Percentiles rank a stretch among this genome's conserved stretches.
phyloP scores from a whole-genome alignment of 257 asterid species.

The Solanum virginianum region DNA sequence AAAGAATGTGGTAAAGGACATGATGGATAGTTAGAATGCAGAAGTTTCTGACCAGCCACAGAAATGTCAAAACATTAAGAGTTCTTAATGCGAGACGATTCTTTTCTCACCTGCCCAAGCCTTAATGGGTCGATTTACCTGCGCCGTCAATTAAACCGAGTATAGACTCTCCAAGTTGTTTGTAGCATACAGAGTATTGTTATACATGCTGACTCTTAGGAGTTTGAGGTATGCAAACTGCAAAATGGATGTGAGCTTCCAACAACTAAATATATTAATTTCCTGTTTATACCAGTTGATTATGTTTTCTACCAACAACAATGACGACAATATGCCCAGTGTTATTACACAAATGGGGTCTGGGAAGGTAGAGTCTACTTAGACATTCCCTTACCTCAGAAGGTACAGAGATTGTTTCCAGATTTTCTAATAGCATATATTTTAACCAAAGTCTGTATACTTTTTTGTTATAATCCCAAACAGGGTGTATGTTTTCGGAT shows the following conservation, averaged over 20 bases:
- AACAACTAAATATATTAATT: not conserved
- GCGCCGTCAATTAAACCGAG: not conserved
- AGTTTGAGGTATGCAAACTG: not conserved
- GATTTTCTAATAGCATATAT: too few species aligned
- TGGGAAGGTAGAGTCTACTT: too few species aligned
- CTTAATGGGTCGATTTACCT: not conserved
- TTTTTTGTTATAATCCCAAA: too few species aligned
- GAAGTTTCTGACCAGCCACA: not conserved
- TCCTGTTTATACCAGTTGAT: not conserved
- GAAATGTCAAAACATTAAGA: not conserved
- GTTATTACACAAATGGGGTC: too few species aligned
- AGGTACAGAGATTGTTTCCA: too few species aligned
- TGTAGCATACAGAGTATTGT: not conserved
- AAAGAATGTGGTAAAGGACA: not conserved
- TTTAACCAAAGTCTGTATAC: too few species aligned
- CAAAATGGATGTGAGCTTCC: not conserved
- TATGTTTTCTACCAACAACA: not conserved
- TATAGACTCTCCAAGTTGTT: not conserved
- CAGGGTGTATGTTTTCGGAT: too few species aligned
- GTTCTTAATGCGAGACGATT: not conserved
- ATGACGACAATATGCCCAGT: too few species aligned
- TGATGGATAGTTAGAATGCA: not conserved
- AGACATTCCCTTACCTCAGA: too few species aligned
- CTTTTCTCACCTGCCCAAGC: not conserved
- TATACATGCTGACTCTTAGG: not conserved